Conservation (phyloP, 495 filamentous ascomycete genomes). For the Daldinia concentrica region DNA sequence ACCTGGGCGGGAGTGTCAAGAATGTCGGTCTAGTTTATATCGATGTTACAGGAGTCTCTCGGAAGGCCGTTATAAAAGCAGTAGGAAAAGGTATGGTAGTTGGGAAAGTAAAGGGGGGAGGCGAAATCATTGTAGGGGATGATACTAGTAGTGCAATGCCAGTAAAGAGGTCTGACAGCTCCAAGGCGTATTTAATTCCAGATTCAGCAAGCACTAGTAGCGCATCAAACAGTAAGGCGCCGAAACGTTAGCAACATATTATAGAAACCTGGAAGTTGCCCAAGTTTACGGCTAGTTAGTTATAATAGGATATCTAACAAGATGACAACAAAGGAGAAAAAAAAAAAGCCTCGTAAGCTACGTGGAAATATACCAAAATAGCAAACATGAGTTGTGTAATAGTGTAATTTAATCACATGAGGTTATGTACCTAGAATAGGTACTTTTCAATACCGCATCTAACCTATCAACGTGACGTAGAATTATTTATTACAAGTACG, state of each 20-base stretch:
- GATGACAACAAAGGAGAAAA: neutral
- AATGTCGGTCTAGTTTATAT: constrained; percentile 99
- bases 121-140: constrained; percentile 83
- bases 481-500: neutral
- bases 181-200: constrained; percentile 13
- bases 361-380: too few species aligned
- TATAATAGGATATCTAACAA: neutral
- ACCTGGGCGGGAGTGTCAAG: constrained; percentile 85
- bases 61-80: constrained; percentile 85
- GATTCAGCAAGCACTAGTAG: constrained; percentile 34
- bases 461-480: neutral
- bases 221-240: constrained; percentile 26
- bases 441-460: neutral
- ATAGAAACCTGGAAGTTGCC: neutral
- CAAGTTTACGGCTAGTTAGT: constrained; percentile 16
- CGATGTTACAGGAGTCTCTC: constrained; percentile 89
- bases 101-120: constrained; percentile 85
- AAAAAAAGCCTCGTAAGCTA: too few species aligned
- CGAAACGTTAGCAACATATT: constrained; percentile 22
- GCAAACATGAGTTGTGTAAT: neutral
- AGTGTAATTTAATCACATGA: too few species aligned
- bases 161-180: constrained; percentile 8
- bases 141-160: constrained; percentile 66
- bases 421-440: neutral
- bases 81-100: constrained; percentile 99